Conservation (phyloP, 2,329 filamentous ascomycete genomes). For the Pseudonectria buxi region DNA sequence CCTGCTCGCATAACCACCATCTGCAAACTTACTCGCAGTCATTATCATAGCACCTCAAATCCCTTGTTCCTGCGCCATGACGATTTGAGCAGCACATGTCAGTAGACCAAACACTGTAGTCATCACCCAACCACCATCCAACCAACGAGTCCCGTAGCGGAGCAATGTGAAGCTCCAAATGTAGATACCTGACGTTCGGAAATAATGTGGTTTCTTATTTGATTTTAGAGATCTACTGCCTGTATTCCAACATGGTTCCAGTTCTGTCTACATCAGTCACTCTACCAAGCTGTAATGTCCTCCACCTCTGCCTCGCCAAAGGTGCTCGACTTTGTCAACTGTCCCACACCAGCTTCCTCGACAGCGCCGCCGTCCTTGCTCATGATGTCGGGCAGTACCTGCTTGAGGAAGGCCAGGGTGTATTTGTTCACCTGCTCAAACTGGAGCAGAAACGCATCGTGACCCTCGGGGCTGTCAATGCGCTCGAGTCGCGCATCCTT, state of each 20-base stretch:
- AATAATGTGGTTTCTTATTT: too few relatives aligned
- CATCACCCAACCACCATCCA: too few relatives aligned
- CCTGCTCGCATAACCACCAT: too few relatives aligned
- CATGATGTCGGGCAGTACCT: conserved; percentile 88
- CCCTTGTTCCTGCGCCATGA: too few relatives aligned
- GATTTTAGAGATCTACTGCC: neutral
- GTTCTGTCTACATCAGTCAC: neutral
- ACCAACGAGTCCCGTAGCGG: too few relatives aligned
- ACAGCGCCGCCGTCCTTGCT: conserved; percentile 44
- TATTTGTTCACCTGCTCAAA: conserved; percentile 95
- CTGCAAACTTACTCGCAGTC: too few relatives aligned
- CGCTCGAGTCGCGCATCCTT: conserved; percentile 70
- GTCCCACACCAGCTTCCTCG: conserved; percentile 47
- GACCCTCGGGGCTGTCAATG: conserved; percentile 90
- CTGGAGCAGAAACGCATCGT: conserved; percentile 92
- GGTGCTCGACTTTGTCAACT: conserved; percentile 76
- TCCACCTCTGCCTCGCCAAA: conserved; percentile 95
- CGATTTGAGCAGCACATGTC: too few relatives aligned
- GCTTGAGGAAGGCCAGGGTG: conserved; percentile 74
- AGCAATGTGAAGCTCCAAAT: too few relatives aligned
- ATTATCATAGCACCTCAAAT: too few relatives aligned
- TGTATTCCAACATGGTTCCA: neutral
- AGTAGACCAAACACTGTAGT: too few relatives aligned
- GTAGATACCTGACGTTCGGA: too few relatives aligned
- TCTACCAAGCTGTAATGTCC: conserved; percentile 89